Evolutionary conservation across 2,329 filamentous ascomycete species (phyloP), one percentile per base, ranked within the genome.

Genomic region (Microsporum audouinii): DNA sequence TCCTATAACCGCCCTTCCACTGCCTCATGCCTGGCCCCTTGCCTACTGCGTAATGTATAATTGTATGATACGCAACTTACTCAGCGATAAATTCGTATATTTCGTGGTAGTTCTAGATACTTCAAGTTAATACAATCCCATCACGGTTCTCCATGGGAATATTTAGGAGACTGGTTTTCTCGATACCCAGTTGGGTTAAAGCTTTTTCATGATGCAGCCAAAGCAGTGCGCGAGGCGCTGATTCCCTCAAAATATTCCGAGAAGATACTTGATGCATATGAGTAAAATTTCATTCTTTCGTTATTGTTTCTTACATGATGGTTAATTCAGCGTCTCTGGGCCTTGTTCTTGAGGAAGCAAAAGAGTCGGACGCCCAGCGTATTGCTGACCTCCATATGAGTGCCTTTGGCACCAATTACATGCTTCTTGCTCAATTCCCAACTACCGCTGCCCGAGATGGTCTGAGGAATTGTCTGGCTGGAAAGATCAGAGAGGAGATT

Each of bases 361-460:
- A 57, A 6, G 60, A 63, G 55, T 59, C 62, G 12, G 66, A 68
- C 47, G 65, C 65, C 5, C 23, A 58, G 39, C 60, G 62, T 62
- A 68, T 69, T 45, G 67, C 67, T 14, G 64, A 67, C 47, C 66
- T 68, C 58, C 68, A 70, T 61, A 64, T 69, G 59, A 64, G 64
- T 7, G 64, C 66, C 36, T 70, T 70, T 43, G 60, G 57, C 14
- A 23, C 47, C 43, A 69, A 69, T 47, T 43, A 5, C 14, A 65
- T 68, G 64, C 61, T 70, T 0, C 64, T 60, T n/a, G 68, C 66
- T 10, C 66, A 68, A 53, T 70, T 69, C 49, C 64, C 68, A 41
- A 68, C 66, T 1, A 62, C 65, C 5, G 43, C 64, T n/a, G 60
- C 65, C 8, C 66, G 66, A 5, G 57, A 62, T 2, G 63, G 55